phyloP scores from a whole-genome alignment of 1,284 basidiomycete species.

The Trametes versicolor region DNA sequence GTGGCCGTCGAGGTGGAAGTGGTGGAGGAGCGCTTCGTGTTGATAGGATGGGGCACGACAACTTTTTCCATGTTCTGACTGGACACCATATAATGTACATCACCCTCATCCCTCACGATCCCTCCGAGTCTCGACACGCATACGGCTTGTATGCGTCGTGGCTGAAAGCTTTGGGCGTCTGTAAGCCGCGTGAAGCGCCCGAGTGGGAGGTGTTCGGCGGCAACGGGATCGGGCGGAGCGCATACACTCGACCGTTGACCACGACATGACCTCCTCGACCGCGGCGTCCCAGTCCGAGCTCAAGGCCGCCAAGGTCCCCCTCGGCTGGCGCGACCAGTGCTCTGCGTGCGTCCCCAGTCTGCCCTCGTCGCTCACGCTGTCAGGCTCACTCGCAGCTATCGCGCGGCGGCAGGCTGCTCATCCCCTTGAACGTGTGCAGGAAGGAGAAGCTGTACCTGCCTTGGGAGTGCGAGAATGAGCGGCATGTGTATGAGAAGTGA shows the following conservation, averaged over 20 bases:
- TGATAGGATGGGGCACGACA: not conserved
- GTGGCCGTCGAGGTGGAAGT: not conserved
- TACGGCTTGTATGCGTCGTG: no score
- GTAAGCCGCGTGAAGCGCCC: not conserved
- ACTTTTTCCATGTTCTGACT: slow-evolving; percentile 18
- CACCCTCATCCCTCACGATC: slow-evolving; percentile 5
- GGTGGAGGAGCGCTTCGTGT: slow-evolving; percentile 11
- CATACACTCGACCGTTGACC: slow-evolving; percentile 1
- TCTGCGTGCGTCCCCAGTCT: slow-evolving; percentile 75
- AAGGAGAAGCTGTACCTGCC: slow-evolving; percentile 77
- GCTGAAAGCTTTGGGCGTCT: not conserved
- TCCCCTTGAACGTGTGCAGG: slow-evolving; percentile 87
- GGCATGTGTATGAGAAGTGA: slow-evolving; percentile 80
- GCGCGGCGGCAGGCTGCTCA: slow-evolving; percentile 67
- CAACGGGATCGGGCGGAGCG: not conserved
- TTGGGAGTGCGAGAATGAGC: slow-evolving; percentile 87
- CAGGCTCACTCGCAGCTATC: slow-evolving; percentile 1
- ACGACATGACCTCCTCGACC: slow-evolving; percentile 70
- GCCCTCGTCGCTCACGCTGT: not conserved
- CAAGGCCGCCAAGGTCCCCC: slow-evolving; percentile 78
- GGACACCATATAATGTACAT: slow-evolving; percentile 33
- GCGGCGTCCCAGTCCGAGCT: slow-evolving; percentile 89
- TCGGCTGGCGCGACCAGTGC: slow-evolving; percentile 91
- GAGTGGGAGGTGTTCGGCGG: not conserved
- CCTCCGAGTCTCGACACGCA: not conserved